A percentile compares a stretch with the other conserved stretches of the same genome.
Conservation (phyloP, 2,329 filamentous ascomycete species). For the Stenocarpella maydis region DNA sequence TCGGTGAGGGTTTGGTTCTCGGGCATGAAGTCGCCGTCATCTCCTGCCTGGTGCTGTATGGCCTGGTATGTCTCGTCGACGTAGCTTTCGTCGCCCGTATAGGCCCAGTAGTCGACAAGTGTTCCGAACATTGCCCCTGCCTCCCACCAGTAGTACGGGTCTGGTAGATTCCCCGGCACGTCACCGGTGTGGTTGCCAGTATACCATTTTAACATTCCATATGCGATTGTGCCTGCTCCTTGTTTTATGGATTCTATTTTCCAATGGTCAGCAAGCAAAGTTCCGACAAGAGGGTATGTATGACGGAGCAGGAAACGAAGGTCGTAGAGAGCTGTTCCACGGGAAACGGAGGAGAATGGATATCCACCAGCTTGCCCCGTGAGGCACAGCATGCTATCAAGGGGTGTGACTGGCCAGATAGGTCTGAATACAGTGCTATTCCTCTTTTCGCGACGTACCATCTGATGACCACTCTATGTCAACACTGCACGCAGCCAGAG, state of each 20-base stretch:
- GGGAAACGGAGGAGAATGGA: background rate
- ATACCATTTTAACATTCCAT: conserved; percentile 57
- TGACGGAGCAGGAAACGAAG: no score
- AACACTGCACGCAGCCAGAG: conserved; percentile 28
- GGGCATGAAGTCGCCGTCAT: conserved; percentile 64
- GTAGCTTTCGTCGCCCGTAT: conserved; percentile 66
- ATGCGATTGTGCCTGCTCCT: conserved; percentile 50
- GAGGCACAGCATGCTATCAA: background rate
- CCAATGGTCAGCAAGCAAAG: background rate
- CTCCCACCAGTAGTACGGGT: conserved; percentile 73
- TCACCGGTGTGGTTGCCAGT: conserved; percentile 54
- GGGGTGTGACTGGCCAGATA: no score
- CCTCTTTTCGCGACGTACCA: conserved; percentile 23
- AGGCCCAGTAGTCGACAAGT: conserved; percentile 70
- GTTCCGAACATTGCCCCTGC: conserved; percentile 69
- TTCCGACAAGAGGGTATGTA: background rate
- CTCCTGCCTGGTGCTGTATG: conserved; percentile 62
- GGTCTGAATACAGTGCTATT: background rate
- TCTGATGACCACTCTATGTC: conserved; percentile 32
- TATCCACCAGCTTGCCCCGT: background rate
- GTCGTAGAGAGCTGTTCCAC: no score
- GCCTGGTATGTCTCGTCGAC: conserved; percentile 61
- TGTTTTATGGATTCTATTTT: conserved; percentile 45
- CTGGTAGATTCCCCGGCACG: conserved; percentile 57
- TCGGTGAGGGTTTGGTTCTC: conserved; percentile 58